Conservation (phyloP, 1,139 yeast genomes). For the Meyerozyma smithsonii region DNA sequence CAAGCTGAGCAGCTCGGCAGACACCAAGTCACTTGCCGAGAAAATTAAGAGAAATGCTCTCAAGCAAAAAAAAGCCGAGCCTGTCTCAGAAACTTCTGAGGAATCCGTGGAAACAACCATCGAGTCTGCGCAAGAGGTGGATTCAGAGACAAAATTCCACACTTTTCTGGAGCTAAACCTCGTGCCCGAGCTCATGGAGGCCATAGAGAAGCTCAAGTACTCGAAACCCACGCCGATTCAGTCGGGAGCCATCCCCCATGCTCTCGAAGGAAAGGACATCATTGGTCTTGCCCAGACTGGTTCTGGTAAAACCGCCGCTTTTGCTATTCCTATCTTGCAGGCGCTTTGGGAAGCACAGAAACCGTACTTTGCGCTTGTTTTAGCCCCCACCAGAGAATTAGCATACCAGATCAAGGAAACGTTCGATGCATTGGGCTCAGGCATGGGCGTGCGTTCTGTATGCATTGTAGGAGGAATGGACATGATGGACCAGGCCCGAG, state of each 20-base stretch:
- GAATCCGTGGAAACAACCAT: conserved; percentile 3
- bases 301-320: conserved; percentile 83
- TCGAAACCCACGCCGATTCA: conserved; percentile 87
- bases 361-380: conserved; percentile 82
- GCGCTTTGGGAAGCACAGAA: conserved; percentile 84
- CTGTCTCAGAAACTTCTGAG: conserved; percentile 5
- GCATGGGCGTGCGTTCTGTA: conserved; percentile 83
- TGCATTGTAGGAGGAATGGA: conserved; percentile 98
- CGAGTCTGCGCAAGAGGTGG: conserved; percentile 13
- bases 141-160: conserved; percentile 33
- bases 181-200: conserved; percentile 77
- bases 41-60: conserved; percentile 54
- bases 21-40: conserved; percentile 36
- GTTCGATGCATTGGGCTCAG: conserved; percentile 85
- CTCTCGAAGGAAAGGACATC: conserved; percentile 78
- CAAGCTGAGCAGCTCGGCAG: conserved; percentile 11
- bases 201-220: conserved; percentile 65
- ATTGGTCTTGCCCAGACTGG: conserved; percentile 84
- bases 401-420: conserved; percentile 96
- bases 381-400: conserved; percentile 95
- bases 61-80: conserved; percentile 14
- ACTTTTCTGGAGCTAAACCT: conserved; percentile 52
- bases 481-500: conserved; percentile 96
- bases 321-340: conserved; percentile 86
- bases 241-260: conserved; percentile 86